Base-by-base conservation (phyloP, 2,329 filamentous ascomycete species). In the Aspergillus transmontanensis region DNA sequence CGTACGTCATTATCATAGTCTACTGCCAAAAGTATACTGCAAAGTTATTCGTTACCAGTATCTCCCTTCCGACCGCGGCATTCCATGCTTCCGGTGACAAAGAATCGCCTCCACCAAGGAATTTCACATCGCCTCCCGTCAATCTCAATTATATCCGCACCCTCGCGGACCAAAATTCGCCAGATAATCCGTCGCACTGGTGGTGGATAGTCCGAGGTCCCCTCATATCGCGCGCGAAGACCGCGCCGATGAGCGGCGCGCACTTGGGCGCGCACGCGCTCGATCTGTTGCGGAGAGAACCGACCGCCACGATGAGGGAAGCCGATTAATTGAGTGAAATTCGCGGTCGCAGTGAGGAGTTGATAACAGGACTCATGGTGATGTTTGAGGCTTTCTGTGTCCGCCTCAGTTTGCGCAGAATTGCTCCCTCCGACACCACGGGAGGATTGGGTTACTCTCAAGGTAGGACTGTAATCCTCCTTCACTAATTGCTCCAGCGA, bases 111-210 rank as follows among this genome's bases (percentile, higher is more conserved):
- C 59, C 59, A 65, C 57, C 63, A 46, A 16, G 55, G 54, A 30
- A 59, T 51, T n/a, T 48, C 48, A 58, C 60, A 62, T 21, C 55
- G 36, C 1, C 50, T 41, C 60, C 63, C 58, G n/a, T 67, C 64
- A 12, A 69, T 48, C n/a, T 71, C 69, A 19, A 69, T 62, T 14
- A 69, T n/a, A 59, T 69, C 69, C 7, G 58, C 69, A 11, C 69
- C 68, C 32, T 67, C 68, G n/a, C 56, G 56, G 1, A 63, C 66
- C 55, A 71, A 50, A 6, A 64, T 51, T 6, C 64, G 58, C 66
- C 65, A 64, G 19, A 69, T 58, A 14, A 64, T 28, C 16, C 61
- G 62, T 9, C 56, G 65, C 41, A 66, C 16, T 30, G 41, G 43
- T 16, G 54, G 26, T 34, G 60, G 54, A 4, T 60, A 39, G 1